Base-by-base conservation (phyloP, 2,329 filamentous ascomycete species). In the Cordyceps militaris region DNA sequence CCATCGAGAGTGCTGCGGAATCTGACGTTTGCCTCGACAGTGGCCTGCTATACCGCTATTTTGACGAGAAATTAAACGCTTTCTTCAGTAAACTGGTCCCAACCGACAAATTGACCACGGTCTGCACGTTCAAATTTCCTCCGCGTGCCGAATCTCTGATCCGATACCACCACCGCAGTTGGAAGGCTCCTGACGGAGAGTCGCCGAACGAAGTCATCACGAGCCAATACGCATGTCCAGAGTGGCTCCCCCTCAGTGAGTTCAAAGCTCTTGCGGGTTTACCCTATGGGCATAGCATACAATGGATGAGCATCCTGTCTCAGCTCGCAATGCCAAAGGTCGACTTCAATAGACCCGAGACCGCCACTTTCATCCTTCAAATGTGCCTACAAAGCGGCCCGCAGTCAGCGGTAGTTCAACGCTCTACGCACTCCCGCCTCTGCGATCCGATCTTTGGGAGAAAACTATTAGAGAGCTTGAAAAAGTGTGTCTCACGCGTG, bases 301-400 rank as follows among this genome's bases (percentile, higher is more conserved):
- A 82, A 52, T 86, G 82, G 78, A 63, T 71, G 9, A 86, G 84
- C 55, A 76, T 87, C 3, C 64, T 83, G 0, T 63, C 72, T 1
- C 77, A 85, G 62, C 66, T 87, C 3, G 66, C 69, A 0, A 68
- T 71, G 1, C 75, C 78, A 0, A 70, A 70, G 1, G 54, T 87
- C 0, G 76, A 82, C 46, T 77, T 83, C 36, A 78, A 76, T 11
- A 77, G 78, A 43, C 59, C 69, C 0, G 78, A 82, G 43, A 78
- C 79, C 0, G 68, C 68, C 6, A 61, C 76, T 2, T 63, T 84
- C 0, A 53, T 85, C 0, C 63, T 75, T 2, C 83, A 87, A 60
- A 11, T 69, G 73, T 0, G 70, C 75, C 10, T 72, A 75, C 60
- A 77, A 84, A 66, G 71, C 72, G 79, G 83, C 0, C 70, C 73